phyloP scores from a whole-genome alignment of 352 stramenopile species.

The Globisporangium paroecandrum region DNA sequence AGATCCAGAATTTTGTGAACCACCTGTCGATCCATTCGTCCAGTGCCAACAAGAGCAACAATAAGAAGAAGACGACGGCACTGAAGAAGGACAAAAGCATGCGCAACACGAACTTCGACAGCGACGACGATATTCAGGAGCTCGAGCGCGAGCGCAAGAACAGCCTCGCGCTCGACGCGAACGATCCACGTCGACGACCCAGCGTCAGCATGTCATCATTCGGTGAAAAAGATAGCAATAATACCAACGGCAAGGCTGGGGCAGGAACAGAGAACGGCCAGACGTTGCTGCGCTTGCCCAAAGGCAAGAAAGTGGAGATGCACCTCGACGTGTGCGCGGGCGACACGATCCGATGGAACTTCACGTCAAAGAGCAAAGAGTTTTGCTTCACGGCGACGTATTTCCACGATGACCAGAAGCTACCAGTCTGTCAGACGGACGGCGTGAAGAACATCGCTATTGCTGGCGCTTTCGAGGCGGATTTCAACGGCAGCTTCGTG shows the following conservation, averaged over 20 bases:
- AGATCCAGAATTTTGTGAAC: constrained; percentile 57
- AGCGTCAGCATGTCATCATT: not conserved
- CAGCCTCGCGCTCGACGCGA: constrained; percentile 3
- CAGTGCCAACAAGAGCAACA: constrained; percentile 13
- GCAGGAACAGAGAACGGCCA: constrained; percentile 1
- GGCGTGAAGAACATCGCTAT: constrained; percentile 68
- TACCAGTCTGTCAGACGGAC: constrained; percentile 47
- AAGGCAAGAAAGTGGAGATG: constrained; percentile 75
- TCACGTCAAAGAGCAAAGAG: constrained; percentile 50
- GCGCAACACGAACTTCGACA: constrained; percentile 32
- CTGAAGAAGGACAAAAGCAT: constrained; percentile 33
- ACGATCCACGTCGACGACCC: constrained; percentile 3
- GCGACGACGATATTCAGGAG: constrained; percentile 21
- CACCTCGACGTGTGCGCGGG: constrained; percentile 69
- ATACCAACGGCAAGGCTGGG: not conserved
- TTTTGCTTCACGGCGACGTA: constrained; percentile 63
- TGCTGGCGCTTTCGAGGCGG: constrained; percentile 39
- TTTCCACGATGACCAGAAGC: constrained; percentile 51
- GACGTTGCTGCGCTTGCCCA: constrained; percentile 38
- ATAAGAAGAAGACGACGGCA: not conserved
- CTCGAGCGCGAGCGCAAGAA: constrained; percentile 13
- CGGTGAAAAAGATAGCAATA: not conserved
- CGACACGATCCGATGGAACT: constrained; percentile 64
- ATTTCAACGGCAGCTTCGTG: constrained; percentile 67
- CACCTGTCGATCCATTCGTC: constrained; percentile 38